Evolutionary conservation across 805 yeast genomes (phyloP).

Genomic region (Blastobotrys mokoenaii): DNA sequence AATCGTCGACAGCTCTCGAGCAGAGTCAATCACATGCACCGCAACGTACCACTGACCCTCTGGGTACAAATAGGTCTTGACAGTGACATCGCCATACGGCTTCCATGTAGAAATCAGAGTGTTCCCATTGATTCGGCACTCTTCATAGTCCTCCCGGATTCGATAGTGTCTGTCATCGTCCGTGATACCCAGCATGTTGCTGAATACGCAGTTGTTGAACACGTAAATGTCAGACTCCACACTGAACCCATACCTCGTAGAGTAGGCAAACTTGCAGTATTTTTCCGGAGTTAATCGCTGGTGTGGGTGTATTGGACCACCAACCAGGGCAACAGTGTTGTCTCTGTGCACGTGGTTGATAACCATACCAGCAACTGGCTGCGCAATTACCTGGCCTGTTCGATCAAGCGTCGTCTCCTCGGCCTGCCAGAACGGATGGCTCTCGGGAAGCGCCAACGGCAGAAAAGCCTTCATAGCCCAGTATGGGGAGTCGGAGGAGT

Average conservation of each 20-base stretch:
- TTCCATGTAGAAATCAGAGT: slow-evolving; percentile 15
- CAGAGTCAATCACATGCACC: slow-evolving; percentile 13
- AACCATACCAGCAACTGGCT: slow-evolving; percentile 13
- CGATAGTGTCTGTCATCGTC: slow-evolving; percentile 14
- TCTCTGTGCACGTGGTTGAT: slow-evolving; percentile 3
- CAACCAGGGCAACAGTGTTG: slow-evolving; percentile 8
- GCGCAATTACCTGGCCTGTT: neutral
- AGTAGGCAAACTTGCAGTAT: slow-evolving; percentile 23
- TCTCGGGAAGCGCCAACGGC: slow-evolving; percentile 16
- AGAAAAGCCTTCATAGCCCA: slow-evolving; percentile 21
- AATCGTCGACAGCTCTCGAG: slow-evolving; percentile 5
- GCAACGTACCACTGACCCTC: slow-evolving; percentile 16
- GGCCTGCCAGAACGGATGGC: slow-evolving; percentile 19
- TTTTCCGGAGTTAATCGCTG: slow-evolving; percentile 14
- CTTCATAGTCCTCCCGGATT: slow-evolving; percentile 8
- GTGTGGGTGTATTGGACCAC: slow-evolving; percentile 10
- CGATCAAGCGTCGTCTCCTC: slow-evolving; percentile 9
- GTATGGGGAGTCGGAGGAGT: slow-evolving; percentile 21
- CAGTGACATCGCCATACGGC: slow-evolving; percentile 15
- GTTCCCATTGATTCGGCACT: slow-evolving; percentile 4
- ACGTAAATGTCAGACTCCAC: slow-evolving; percentile 10
- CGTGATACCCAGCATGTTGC: slow-evolving; percentile 17
- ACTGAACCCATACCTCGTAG: slow-evolving; percentile 18
- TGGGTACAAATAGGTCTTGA: slow-evolving; percentile 19
- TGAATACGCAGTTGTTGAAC: slow-evolving; percentile 13